These are phyloP conservation scores for Venturia asperata DNA, from an alignment of 2,329 filamentous ascomycete genomes.

Conservation along the genomic window DNA sequence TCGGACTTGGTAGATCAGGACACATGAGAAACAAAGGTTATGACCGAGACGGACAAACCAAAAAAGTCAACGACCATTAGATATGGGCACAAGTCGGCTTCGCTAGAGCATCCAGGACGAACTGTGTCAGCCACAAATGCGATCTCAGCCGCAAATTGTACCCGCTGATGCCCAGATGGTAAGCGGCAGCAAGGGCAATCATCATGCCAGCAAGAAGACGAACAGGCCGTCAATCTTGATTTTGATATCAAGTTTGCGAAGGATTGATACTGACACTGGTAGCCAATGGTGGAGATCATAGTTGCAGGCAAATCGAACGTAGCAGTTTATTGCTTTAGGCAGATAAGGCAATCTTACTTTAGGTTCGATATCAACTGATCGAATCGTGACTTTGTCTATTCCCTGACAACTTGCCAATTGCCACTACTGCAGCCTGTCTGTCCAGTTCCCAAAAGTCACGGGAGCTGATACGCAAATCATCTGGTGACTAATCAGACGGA, in stretches of 20 bases:
- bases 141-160: not conserved
- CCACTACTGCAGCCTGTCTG: not conserved
- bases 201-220: not conserved
- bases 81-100: not conserved
- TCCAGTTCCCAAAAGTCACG: no score
- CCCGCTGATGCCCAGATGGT: not conserved
- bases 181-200: not conserved
- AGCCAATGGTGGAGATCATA: not conserved
- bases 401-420: not conserved
- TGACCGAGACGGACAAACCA: not conserved
- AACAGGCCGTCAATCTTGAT: not conserved
- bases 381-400: no score
- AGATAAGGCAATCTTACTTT: not conserved
- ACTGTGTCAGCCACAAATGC: not conserved
- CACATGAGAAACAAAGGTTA: slow-evolving; percentile 1
- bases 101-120: not conserved
- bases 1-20: slow-evolving; percentile 8
- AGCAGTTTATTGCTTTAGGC: not conserved
- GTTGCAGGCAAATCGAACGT: not conserved
- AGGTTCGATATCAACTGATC: not conserved
- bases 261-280: not conserved
- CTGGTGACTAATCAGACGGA: no score
- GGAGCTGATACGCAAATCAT: no score
- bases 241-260: not conserved
- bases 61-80: not conserved